Conservation (phyloP, 2,329 filamentous ascomycete genomes). For the Colletotrichum tofieldiae region DNA sequence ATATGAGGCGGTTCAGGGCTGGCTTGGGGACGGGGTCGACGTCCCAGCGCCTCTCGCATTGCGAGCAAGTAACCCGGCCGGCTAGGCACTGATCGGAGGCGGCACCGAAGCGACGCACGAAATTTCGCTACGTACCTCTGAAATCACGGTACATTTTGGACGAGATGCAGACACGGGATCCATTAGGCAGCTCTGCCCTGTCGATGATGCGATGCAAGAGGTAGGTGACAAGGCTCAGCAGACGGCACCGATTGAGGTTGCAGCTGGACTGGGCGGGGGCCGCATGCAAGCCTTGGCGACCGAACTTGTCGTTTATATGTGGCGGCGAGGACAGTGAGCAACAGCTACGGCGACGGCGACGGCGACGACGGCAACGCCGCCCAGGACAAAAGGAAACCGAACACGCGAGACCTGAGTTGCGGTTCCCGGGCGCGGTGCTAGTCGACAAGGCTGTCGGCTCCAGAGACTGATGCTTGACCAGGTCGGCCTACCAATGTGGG, state of each 20-base stretch:
- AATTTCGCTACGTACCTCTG: background rate
- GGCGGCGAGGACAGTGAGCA: background rate
- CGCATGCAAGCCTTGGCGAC: background rate
- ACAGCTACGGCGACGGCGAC: no score
- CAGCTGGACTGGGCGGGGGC: background rate
- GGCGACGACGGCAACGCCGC: no score
- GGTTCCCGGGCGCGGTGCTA: background rate
- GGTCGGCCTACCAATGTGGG: no score
- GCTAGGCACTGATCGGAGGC: background rate
- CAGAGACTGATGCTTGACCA: no score
- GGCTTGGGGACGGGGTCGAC: background rate
- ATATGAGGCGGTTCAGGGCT: constrained; percentile 8
- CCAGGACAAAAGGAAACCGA: background rate
- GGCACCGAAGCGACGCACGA: background rate
- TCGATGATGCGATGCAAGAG: constrained; percentile 18
- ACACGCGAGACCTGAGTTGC: background rate
- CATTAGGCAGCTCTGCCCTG: constrained; percentile 15
- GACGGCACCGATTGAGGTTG: background rate
- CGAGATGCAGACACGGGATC: constrained; percentile 10
- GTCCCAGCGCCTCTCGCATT: background rate
- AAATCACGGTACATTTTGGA: background rate
- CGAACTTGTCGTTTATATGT: background rate
- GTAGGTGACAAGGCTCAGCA: constrained; percentile 1
- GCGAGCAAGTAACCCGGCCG: background rate
- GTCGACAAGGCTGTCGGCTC: background rate